Conservation (phyloP, 73 alveolate genomes). For the Diophrys sp. region DNA sequence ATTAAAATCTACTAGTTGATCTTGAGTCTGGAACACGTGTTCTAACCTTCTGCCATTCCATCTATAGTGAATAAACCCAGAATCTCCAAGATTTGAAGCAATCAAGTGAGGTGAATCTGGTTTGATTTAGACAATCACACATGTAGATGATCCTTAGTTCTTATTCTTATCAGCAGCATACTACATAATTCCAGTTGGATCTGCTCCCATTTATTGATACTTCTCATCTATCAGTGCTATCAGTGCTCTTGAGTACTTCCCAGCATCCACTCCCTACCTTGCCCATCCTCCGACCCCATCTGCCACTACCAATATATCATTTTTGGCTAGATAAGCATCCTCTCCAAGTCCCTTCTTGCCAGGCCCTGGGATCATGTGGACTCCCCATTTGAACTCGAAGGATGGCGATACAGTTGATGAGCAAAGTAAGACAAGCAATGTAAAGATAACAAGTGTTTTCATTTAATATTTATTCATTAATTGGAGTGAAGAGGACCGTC, state of each 20-base stretch:
- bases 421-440: too few relatives aligned
- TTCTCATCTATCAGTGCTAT: background rate
- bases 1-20: too few relatives aligned
- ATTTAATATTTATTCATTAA: too few relatives aligned
- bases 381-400: background rate
- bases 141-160: background rate
- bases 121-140: too few relatives aligned
- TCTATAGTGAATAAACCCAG: background rate
- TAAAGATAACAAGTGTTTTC: too few relatives aligned
- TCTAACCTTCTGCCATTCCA: too few relatives aligned
- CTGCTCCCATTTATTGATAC: background rate
- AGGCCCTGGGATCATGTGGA: constrained; percentile 65
- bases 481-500: too few relatives aligned
- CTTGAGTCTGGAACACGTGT: too few relatives aligned
- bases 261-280: constrained; percentile 83
- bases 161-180: background rate
- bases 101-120: background rate
- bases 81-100: background rate
- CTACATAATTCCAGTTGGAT: background rate
- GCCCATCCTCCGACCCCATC: constrained; percentile 94
- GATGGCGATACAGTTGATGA: too few relatives aligned
- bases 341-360: constrained; percentile 64
- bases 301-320: constrained; percentile 64
- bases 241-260: constrained; percentile 61
- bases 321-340: constrained; percentile 69